These are phyloP conservation scores for Fusarium citri DNA, from an alignment of 2,329 filamentous ascomycete species.

Conservation along the genomic window DNA sequence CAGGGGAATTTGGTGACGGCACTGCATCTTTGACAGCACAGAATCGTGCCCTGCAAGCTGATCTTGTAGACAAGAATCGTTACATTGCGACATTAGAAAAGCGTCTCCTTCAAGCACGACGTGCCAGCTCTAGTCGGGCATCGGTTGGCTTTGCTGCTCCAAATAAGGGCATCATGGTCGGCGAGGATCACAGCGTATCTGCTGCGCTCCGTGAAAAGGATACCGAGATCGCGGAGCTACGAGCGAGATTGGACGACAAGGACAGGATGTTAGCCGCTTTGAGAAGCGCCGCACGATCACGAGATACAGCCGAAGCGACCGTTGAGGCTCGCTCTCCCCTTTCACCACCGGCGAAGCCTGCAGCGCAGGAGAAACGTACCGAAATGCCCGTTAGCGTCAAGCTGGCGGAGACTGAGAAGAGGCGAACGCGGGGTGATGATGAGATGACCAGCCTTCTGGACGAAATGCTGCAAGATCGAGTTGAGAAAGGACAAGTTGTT, in stretches of 20 bases:
- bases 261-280: slow-evolving; percentile 92
- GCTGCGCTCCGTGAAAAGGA: slow-evolving; percentile 87
- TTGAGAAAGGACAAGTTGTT: slow-evolving; percentile 79
- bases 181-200: slow-evolving; percentile 81
- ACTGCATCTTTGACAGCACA: slow-evolving; percentile 85
- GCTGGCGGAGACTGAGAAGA: slow-evolving; percentile 53
- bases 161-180: slow-evolving; percentile 74
- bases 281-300: slow-evolving; percentile 84
- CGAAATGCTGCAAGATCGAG: slow-evolving; percentile 93
- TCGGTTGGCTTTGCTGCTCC: slow-evolving; percentile 76
- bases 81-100: slow-evolving; percentile 97
- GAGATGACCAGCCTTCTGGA: slow-evolving; percentile 95
- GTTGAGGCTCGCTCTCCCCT: slow-evolving; percentile 50
- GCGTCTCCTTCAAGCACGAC: slow-evolving; percentile 86
- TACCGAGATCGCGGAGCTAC: slow-evolving; percentile 89
- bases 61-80: slow-evolving; percentile 94
- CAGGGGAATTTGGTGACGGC: slow-evolving; percentile 88
- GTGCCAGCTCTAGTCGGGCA: slow-evolving; percentile 88
- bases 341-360: slow-evolving; percentile 17
- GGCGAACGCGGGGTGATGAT: slow-evolving; percentile 78
- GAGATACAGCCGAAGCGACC: slow-evolving; percentile 78
- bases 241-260: slow-evolving; percentile 90
- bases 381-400: slow-evolving; percentile 28
- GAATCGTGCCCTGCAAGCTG: slow-evolving; percentile 91
- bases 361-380: slow-evolving; percentile 12